Base-by-base conservation (phyloP, 306 rosid genomes). In the Prunus kanzakura region DNA sequence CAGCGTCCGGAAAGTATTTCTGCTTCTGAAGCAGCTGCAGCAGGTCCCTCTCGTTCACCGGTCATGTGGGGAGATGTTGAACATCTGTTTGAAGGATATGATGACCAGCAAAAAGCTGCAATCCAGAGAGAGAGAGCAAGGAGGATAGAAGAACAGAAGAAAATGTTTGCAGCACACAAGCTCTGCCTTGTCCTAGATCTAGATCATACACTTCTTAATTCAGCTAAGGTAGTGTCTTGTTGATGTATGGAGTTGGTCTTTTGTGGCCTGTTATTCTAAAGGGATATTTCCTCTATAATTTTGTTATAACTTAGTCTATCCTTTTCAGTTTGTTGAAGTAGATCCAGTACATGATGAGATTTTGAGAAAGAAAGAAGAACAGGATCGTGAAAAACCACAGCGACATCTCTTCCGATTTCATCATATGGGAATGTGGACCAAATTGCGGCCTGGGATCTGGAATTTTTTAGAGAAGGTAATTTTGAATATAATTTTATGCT, bases 351-450 rank as follows among this genome's bases (percentile, higher is more conserved):
- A 96, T 74, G 99, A 96, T 30, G 99, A 91, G 65, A 88, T 96
- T 73, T 86, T 96, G 89, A 87, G 98, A 81, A 96, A 89, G 87
- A 92, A 92, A 79, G 97, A 92, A 88, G 88, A 96, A 76, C 88
- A 86, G 47, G 98, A 96, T 80, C 96, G 93, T 69, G 95, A 91
- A 80, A 88, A 86, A 78, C 69, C 86, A n/a, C 87, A 83, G 3
- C 88, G 98, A 77, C 97, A 92, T 76, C 96, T 96, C 80, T 96
- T 90, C 73, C 96, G 98, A 71, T 92, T 96, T 76, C 87, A 95
- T 72, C 99, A 92, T 84, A 86, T 96, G 99, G 99, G 96, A 88
- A 96, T 96, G 99, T 96, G 99, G 99, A 96, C 99, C 75, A 96
- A 96, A 89, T 86, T 96, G 76, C 88, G 99, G 52, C 99, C 99